Base-by-base conservation (phyloP, 148 eudicot genomes). In the Rhododendron simsii region DNA sequence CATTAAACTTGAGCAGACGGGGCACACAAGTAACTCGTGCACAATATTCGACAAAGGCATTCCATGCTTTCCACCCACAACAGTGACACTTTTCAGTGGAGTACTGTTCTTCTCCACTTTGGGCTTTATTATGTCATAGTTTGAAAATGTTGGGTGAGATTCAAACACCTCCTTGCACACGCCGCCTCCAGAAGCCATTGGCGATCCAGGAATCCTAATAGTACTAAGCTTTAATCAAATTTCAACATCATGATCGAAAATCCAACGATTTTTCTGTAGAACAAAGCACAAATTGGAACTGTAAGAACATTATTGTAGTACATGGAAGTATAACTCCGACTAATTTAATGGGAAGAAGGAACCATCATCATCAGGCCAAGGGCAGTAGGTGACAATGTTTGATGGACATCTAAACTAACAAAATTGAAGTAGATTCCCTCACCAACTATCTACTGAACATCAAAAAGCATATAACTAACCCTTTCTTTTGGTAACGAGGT, bases 1-100 rank as follows among this genome's bases (percentile, higher is more conserved):
- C 91, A 91, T 89, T 47, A 89, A 91, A 86, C 59, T 86, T 41
- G 78, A 84, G 85, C 93, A 91, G 71, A 88, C 84, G 28, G 92
- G 92, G 79, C 93, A 92, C 78, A 87, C 88, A 67, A 91, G 93
- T 84, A 91, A 88, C 73, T 90, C 92, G 28, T 88, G 88, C 81
- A 92, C 91, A 7, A 89, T 86, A 87, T 85, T 90, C 23, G 88
- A 80, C 69, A 89, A 81, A 75, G 88, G 84, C 85, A 85, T 84
- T 28, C 84, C 84, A 78, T 86, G 83, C 83, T 90, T 91, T 71
- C 86, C 93, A 48, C 80, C 83, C 35, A 21, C 84, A 47, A 83
- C 79, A 78, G 55, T 75, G 8, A 44, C 78, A 80, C n/a, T 83
- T 82, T 87, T 87, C 12, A 35, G 13, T 14, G 78, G 23, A 65